Evolutionary conservation across 2,329 filamentous ascomycete species (phyloP), one percentile per base, ranked within the genome.

Genomic region (Ascochyta lentis): DNA sequence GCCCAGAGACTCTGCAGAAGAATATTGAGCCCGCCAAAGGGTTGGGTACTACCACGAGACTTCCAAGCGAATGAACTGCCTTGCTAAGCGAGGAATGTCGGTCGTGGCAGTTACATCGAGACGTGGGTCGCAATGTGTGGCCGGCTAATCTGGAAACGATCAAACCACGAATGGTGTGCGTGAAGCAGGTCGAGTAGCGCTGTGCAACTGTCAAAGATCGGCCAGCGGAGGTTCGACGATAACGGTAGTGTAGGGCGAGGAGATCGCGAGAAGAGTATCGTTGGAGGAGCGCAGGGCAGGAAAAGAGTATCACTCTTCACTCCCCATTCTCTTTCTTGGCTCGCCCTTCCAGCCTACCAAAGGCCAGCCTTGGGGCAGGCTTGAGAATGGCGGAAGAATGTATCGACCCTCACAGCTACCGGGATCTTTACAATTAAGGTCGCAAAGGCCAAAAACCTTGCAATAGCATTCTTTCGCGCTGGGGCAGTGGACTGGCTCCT

Each of bases 391-490:
- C 2, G 87, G 87, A 6, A 89, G 77, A 2, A 75, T 76, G 67
- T 89, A 90, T 53, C 85, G 81, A 2, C 80, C 80, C 4, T 80
- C 74, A 65, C 87, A 89, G 24, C 77, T 78, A 22, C 78, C 75
- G 16, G 76, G 67, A 1, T 76, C 70, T 12, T 65, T 61, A 42
- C 77, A 79, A 0, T 74, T 63, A 15, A 84, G 61, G 50, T 80
- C 62, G 70, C 88, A 90, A 24, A 87, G 64, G 0, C 87, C 87
- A 64, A 86, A 90, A 15, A 85, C 80, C 37, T 86, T 84, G 74
- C 88, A 90, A 70, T 89, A 89, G 68, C 87, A 90, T 8, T 84
- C 81, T 41, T 78, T 73, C 1, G 85, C 85, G 16, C 78, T 76
- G 0, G 88, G 88, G 61, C 87, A 90, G 62, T 87, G 80, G 1